Base-by-base conservation (phyloP, 495 filamentous ascomycete species). In the Hypoxylon intermedium region DNA sequence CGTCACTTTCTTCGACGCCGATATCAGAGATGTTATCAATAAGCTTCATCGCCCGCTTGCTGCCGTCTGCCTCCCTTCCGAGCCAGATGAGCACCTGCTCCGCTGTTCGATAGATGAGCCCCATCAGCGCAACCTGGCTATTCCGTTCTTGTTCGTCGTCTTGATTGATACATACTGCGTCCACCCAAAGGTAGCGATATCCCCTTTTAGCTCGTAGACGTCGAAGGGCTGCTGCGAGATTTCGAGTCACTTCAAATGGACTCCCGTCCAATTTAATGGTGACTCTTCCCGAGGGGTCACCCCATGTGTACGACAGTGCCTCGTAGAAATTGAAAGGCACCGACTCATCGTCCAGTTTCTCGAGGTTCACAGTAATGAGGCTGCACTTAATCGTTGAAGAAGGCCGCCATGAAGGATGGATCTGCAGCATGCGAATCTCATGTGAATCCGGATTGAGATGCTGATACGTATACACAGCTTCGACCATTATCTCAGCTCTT, bases 101-200 rank as follows among this genome's bases (percentile, higher is more conserved):
- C 9, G 68, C 68, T 0, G 21, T 18, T 9, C 54, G 50, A 43
- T 65, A 69, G 21, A 72, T 67, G 26, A 43, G 38, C 1, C 63
- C 57, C 69, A 72, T 72, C 21, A 63, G 36, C 0, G 48, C 19
- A 1, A 70, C 67, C 41, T 72, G 69, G 9, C 37, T 51, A 13
- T 53, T 57, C 18, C 60, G 31, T 28, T 72, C 69, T 18, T 64
- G 16, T 3, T 57, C 19, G 36, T 70, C 64, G 33, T 44, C 50
- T 40, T 72, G 67, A 30, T 72, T 63, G 30, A 67, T n/a, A n/a
- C n/a, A n/a, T n/a, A n/a, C n/a, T n/a, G n/a, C n/a, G n/a, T n/a
- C n/a, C n/a, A n/a, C n/a, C 52, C 52, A 55, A 7, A 55, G 24
- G 11, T 11, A 26, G 2, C 52, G 40, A 24, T 3, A 12, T 9